phyloP scores from a whole-genome alignment of 2,329 filamentous ascomycete genomes.

The Penicillium expansum region DNA sequence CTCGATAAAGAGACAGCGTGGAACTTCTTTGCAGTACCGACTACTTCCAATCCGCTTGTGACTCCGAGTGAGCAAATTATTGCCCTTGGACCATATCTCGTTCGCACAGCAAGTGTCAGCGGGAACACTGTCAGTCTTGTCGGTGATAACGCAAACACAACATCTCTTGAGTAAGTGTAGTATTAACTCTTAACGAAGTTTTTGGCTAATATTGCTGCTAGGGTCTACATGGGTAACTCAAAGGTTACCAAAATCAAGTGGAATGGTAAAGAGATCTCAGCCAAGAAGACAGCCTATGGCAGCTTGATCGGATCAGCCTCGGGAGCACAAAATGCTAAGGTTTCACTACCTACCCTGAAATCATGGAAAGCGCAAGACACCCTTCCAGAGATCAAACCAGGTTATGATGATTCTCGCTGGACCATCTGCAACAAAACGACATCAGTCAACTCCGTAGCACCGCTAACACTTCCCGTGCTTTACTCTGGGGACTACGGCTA shows the following conservation, averaged over 20 bases:
- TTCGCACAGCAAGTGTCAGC: conserved; percentile 41
- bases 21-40: conserved; percentile 56
- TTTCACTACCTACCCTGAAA: conserved; percentile 47
- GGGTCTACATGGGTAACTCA: conserved; percentile 42
- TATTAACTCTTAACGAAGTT: too few species aligned
- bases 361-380: conserved; percentile 52
- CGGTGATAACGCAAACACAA: conserved; percentile 44
- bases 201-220: conserved; percentile 2
- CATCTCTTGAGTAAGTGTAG: conserved; percentile 38
- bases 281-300: conserved; percentile 45
- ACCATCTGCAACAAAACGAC: conserved; percentile 50
- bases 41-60: conserved; percentile 47
- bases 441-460: conserved; percentile 46
- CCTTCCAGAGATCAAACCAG: conserved; percentile 47
- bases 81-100: conserved; percentile 46
- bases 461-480: conserved; percentile 53
- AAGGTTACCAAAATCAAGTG: conserved; percentile 44
- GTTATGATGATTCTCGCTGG: conserved; percentile 55
- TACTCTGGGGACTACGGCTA: conserved; percentile 57
- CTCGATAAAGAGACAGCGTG: conserved; percentile 55
- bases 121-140: conserved; percentile 36
- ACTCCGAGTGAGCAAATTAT: conserved; percentile 48
- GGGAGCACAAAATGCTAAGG: conserved; percentile 39
- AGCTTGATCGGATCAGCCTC: conserved; percentile 43
- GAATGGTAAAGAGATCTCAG: conserved; percentile 45